Evolutionary conservation across 805 yeast species (phyloP).

Genomic region (Candida dendrica): DNA sequence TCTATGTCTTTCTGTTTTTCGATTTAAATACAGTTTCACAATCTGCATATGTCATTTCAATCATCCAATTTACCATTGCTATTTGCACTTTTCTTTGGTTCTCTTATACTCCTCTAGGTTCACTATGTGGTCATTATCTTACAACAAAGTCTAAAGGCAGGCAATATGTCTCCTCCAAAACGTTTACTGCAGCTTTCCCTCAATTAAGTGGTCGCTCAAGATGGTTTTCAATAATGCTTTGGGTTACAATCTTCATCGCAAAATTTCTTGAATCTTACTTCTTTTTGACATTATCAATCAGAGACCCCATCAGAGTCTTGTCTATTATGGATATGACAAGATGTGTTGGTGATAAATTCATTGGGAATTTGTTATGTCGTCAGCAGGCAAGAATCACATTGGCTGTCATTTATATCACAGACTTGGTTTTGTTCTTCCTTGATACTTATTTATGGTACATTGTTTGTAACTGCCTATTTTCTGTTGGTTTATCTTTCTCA

Average conservation of each 20-base stretch:
- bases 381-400: conserved; percentile 54
- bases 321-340: conserved; percentile 46
- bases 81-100: conserved; percentile 47
- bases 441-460: conserved; percentile 87
- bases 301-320: conserved; percentile 69
- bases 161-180: conserved; percentile 42
- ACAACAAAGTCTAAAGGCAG: conserved; percentile 35
- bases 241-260: conserved; percentile 59
- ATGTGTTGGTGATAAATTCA: conserved; percentile 57
- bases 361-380: conserved; percentile 48
- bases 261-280: conserved; percentile 75
- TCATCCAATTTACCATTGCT: conserved; percentile 52
- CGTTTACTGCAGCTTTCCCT: conserved; percentile 57
- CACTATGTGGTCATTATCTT: conserved; percentile 38
- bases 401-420: conserved; percentile 48
- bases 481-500: conserved; percentile 64
- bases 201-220: conserved; percentile 43
- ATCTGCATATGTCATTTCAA: conserved; percentile 36
- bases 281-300: conserved; percentile 63
- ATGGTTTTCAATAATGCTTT: conserved; percentile 58
- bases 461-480: conserved; percentile 67
- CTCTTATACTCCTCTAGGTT: conserved; percentile 53
- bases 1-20: conserved; percentile 39
- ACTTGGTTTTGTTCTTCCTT: conserved; percentile 62
- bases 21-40: conserved; percentile 32